Evolutionary conservation across 2,329 filamentous ascomycete species (phyloP), one percentile per base, ranked within the genome.

Genomic region (Ascosphaera aggregata): DNA sequence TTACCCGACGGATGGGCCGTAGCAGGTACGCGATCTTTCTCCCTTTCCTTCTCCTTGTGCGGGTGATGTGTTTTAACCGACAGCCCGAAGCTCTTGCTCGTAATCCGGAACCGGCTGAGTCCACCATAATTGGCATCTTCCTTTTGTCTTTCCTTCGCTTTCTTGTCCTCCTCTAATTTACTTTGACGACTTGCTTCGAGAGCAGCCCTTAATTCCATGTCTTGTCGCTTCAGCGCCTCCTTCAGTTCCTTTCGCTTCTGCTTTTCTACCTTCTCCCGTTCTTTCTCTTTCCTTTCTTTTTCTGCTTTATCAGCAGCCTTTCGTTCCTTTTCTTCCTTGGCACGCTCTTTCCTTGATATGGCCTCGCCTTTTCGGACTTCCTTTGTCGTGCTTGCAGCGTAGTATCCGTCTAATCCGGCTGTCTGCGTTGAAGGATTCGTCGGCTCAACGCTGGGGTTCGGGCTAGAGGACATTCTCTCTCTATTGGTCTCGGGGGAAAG

Each of bases 61-160:
- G 22, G 34, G 36, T 20, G 11, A 42, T 39, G 16, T 37, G 34
- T 20, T 37, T 42, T 24, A 37, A 39, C 34, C 76, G 71, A 37
- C 79, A 27, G 11, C 11, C 22, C 71, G 61, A 92, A 68, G 45
- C 80, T 84, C 60, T 80, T 86, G 54, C 76, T 81, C 8, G 72
- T 72, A 40, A 75, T 67, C 47, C 74, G 70, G 45, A 79, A 73
- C 35, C 80, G 66, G 48, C 71, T 72, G 34, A 89, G 59, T 20
- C 62, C 56, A 38, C 53, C 47, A 7, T 55, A 46, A 18, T 54
- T 56, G 38, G 53, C 60, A 36, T 59, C 59, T 17, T 57, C 47
- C 36, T 51, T 55, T 17, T 47, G 49, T 30, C 48, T 49, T 15
- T 52, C 43, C 15, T 22, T 39, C 53, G 64, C 50, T 49, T 52